Base-by-base conservation (phyloP, 257 asterid genomes). In the Rauvolfia tetraphylla region DNA sequence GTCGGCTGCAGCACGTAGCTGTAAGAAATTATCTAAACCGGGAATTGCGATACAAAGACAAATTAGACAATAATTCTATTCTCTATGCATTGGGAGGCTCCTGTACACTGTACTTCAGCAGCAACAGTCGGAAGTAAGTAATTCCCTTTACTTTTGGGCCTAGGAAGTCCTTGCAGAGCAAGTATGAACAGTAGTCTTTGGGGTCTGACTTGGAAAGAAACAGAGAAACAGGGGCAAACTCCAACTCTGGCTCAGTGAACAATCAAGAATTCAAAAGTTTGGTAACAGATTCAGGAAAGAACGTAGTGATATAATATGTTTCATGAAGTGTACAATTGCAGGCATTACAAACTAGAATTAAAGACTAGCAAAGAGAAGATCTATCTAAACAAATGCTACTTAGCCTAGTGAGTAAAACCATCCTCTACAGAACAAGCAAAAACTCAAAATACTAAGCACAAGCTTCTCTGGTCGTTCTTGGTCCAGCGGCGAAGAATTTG, bases 401-500 rank as follows among this genome's bases (percentile, higher is more conserved):
- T 62, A 62, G 25, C 17, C 44, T 62, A 62, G 41, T 27, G 7
- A 27, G 39, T 61, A 12, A 58, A 31, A 27, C 39, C 3, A 61
- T 27, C 23, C 33, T 10, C 66, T 58, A 62, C 23, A 29, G 59
- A 18, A 15, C 7, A 59, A 49, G 11, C 2, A 34, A 38, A 11
- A 27, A 7, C 5, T 9, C 70, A 0, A 8, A 71, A 71, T 58
- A 38, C 68, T 75, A 81, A 72, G 80, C 78, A 75, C 77, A 80
- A 66, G 84, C 71, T 77, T 79, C 76, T 71, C 81, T 72, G 11
- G 71, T 49, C 54, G 81, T 36, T 27, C 78, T 72, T 46, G 74
- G 72, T 63, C 73, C 77, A 34, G 34, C 77, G 39, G 77, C 81
- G 31, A 91, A 85, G 74, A 90, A 81, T 5, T 59, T 31, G 17